Evolutionary conservation across 73 alveolate genomes (phyloP).

Genomic region (Urostyla sp.): DNA sequence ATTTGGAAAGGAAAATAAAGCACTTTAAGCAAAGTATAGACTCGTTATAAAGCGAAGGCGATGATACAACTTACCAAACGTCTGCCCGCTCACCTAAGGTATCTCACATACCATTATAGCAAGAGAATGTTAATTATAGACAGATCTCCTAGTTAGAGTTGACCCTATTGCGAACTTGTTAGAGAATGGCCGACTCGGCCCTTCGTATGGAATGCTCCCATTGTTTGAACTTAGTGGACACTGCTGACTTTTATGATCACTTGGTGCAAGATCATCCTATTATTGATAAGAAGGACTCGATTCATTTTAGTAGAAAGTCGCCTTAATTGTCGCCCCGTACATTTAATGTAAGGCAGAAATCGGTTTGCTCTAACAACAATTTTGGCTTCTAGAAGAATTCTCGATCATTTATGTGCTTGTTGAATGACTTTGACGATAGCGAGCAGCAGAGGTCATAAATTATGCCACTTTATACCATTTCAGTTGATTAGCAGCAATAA

Average conservation of each 20-base stretch:
- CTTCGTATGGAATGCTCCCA: slow-evolving; percentile 31
- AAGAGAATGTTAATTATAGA: neutral
- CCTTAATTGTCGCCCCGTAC: neutral
- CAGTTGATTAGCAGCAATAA: neutral
- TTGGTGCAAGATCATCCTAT: slow-evolving; percentile 27
- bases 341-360: neutral
- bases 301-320: neutral
- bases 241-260: slow-evolving; percentile 43
- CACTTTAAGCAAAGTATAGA: too few relatives aligned
- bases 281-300: neutral
- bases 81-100: neutral
- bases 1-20: slow-evolving; percentile 16
- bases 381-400: slow-evolving; percentile 9
- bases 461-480: neutral
- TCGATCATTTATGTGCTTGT: slow-evolving; percentile 11
- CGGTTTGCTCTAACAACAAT: neutral
- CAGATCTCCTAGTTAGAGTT: slow-evolving; percentile 15
- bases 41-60: too few relatives aligned
- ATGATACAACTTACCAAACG: neutral
- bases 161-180: slow-evolving; percentile 4
- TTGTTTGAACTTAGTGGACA: slow-evolving; percentile 7
- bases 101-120: neutral
- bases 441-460: slow-evolving; percentile 19
- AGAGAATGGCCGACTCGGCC: slow-evolving; percentile 42
- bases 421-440: slow-evolving; percentile 25